A percentile compares a stretch with the other conserved stretches of the same genome.
Conservation (phyloP, 495 filamentous ascomycete species). For the Cercophora samala region DNA sequence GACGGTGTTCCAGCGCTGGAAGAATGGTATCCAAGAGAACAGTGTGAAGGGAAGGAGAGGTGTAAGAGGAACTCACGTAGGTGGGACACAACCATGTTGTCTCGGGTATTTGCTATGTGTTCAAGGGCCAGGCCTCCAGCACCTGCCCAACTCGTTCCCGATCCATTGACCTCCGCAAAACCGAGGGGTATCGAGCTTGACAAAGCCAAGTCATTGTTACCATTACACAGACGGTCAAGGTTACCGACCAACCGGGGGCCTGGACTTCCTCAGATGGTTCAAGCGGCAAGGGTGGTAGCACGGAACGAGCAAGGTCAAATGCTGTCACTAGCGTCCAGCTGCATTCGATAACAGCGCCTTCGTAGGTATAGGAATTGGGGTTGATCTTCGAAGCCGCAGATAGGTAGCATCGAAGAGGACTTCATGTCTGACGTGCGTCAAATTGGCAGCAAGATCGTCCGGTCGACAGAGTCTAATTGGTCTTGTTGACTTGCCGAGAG, state of each 20-base stretch:
- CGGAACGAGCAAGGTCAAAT: neutral
- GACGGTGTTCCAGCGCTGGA: neutral
- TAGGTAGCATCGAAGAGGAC: neutral
- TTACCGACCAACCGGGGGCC: neutral
- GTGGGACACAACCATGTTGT: neutral
- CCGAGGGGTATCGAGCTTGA: neutral
- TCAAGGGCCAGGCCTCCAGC: neutral
- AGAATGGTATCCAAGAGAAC: neutral
- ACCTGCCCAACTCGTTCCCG: neutral
- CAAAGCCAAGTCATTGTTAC: neutral
- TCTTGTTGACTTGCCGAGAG: neutral
- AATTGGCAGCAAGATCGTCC: neutral
- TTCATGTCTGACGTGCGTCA: conserved; percentile 1
- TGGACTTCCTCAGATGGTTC: neutral
- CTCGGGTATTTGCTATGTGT: neutral
- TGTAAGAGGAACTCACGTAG: neutral
- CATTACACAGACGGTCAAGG: neutral
- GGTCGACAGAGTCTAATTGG: neutral
- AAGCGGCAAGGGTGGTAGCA: neutral
- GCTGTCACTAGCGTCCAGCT: neutral
- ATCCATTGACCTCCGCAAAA: neutral
- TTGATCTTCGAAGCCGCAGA: neutral
- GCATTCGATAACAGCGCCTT: neutral
- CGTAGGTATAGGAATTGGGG: neutral
- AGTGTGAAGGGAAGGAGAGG: neutral